Conservation (phyloP, 495 filamentous ascomycete species). For the Pseudoneurospora amorphoporcata region DNA sequence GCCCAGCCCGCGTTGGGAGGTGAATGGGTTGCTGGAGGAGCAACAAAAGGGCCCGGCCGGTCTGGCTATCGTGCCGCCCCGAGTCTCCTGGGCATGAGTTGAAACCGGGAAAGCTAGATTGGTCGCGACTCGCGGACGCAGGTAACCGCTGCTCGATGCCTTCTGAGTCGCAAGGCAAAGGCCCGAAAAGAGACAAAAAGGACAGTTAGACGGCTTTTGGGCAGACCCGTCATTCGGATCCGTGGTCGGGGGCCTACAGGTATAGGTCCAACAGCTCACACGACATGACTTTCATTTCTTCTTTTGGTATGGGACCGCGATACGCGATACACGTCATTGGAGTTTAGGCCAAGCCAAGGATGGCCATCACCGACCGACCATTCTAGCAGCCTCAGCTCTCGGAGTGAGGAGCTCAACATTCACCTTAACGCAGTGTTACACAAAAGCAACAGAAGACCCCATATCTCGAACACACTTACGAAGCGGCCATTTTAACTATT, state of each 20-base stretch:
- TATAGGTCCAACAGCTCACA: background rate
- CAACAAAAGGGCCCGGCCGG: background rate
- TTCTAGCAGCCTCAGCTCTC: background rate
- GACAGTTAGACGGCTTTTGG: background rate
- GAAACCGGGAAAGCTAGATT: background rate
- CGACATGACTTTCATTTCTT: background rate
- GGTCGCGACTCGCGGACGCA: background rate
- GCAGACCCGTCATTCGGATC: background rate
- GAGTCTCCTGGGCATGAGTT: background rate
- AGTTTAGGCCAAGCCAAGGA: background rate
- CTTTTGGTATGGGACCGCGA: background rate
- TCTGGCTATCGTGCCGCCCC: background rate
- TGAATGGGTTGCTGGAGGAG: background rate
- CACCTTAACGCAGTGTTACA: background rate
- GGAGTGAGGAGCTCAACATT: background rate
- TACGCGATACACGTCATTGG: background rate
- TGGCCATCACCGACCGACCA: background rate
- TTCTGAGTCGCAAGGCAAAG: background rate
- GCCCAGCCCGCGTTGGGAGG: background rate
- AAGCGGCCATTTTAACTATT: background rate
- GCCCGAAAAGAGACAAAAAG: background rate
- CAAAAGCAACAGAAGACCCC: background rate
- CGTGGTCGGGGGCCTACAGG: background rate
- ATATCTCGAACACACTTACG: background rate
- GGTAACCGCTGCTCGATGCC: background rate